Conservation (phyloP, 352 stramenopile genomes). For the Phytophthora idaei region DNA sequence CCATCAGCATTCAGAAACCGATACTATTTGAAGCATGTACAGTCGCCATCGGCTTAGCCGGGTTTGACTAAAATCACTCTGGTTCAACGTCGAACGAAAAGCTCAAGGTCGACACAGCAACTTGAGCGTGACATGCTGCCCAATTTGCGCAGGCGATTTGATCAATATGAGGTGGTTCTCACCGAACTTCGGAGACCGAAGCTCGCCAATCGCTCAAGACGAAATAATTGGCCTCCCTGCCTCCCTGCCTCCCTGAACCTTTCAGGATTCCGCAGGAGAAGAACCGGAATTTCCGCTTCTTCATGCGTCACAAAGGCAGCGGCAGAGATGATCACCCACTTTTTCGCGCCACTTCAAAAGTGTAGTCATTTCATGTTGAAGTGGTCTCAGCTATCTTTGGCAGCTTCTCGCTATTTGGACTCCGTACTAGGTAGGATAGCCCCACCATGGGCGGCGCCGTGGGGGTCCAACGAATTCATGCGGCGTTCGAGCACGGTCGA, state of each 20-base stretch:
- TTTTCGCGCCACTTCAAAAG: conserved; percentile 3
- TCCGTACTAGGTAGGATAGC: background rate
- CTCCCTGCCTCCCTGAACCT: conserved; percentile 13
- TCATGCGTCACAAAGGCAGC: conserved; percentile 1
- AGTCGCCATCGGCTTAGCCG: background rate
- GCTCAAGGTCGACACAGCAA: conserved; percentile 5
- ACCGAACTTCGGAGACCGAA: background rate
- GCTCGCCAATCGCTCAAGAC: background rate
- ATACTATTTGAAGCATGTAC: background rate
- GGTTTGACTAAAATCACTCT: background rate
- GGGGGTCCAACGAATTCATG: conserved; percentile 38
- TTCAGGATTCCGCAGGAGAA: conserved; percentile 5
- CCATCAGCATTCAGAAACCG: background rate
- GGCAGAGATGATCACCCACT: conserved; percentile 12
- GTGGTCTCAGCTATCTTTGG: conserved; percentile 29
- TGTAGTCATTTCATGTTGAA: conserved; percentile 39
- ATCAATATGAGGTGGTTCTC: conserved; percentile 1
- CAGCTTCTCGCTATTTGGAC: background rate
- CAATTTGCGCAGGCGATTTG: conserved; percentile 18
- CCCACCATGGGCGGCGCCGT: conserved; percentile 53
- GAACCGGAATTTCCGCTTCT: conserved; percentile 6
- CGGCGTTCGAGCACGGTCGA: conserved; percentile 33
- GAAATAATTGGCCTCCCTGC: background rate
- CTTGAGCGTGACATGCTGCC: conserved; percentile 23
- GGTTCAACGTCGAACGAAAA: conserved; percentile 25